Conservation (phyloP, 257 asterid genomes). For the Catharanthus roseus region DNA sequence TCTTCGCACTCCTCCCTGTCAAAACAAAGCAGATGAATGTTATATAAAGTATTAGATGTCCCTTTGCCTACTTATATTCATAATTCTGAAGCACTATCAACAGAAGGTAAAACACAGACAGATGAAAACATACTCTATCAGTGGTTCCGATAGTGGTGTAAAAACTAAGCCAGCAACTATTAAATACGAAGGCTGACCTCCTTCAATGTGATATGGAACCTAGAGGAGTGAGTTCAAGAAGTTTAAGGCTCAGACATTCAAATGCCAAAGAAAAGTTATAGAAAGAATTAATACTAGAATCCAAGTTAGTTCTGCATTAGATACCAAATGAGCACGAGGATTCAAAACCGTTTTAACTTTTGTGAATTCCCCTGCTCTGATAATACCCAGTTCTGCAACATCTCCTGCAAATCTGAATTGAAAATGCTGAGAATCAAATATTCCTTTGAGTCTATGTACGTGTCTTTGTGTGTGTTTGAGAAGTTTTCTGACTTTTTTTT, state of each 20-base stretch:
- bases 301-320: constrained; percentile 11
- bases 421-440: constrained; percentile 12
- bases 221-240: constrained; percentile 29
- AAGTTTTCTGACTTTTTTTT: neutral
- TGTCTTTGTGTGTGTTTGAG: neutral
- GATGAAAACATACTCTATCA: constrained; percentile 59
- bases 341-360: constrained; percentile 62
- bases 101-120: neutral
- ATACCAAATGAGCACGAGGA: constrained; percentile 82
- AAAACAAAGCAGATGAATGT: constrained; percentile 9
- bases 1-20: constrained; percentile 90
- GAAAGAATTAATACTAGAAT: neutral
- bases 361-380: constrained; percentile 65
- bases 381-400: constrained; percentile 76
- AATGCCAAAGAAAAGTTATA: constrained; percentile 11
- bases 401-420: constrained; percentile 72
- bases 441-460: neutral
- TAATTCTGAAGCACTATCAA: constrained; percentile 9
- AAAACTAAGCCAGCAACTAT: constrained; percentile 97
- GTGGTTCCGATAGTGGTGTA: constrained; percentile 93
- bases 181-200: constrained; percentile 84
- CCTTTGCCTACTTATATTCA: neutral
- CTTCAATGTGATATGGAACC: constrained; percentile 97
- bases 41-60: constrained; percentile 5
- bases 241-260: constrained; percentile 14